phyloP scores from a whole-genome alignment of 75 land plant genomes.

The Ceratopteris richardii region DNA sequence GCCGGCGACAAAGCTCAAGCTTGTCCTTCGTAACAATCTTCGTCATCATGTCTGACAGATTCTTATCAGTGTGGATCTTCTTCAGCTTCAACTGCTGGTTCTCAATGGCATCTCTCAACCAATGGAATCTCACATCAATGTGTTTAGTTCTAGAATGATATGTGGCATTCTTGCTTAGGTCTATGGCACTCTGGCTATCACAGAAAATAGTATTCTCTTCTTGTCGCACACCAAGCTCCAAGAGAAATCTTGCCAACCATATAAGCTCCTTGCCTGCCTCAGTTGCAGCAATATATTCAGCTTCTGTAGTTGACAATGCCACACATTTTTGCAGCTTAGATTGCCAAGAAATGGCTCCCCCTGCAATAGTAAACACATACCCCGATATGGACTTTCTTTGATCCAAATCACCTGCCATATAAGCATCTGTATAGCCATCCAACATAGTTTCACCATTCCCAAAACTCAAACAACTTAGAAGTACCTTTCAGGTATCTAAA shows the following conservation, averaged over 20 bases:
- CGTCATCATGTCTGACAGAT: not conserved
- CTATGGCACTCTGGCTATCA: slow-evolving; percentile 18
- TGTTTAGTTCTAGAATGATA: slow-evolving; percentile 16
- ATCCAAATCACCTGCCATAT: slow-evolving; percentile 12
- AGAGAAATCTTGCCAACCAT: slow-evolving; percentile 16
- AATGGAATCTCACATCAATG: slow-evolving; percentile 22
- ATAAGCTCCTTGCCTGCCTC: slow-evolving; percentile 22
- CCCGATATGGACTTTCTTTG: slow-evolving; percentile 7
- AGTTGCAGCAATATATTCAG: slow-evolving; percentile 12
- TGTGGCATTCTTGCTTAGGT: slow-evolving; percentile 11
- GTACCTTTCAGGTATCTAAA: slow-evolving; percentile 14
- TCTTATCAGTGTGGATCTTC: slow-evolving; percentile 11
- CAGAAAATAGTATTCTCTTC: slow-evolving; percentile 5
- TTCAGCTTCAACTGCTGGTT: slow-evolving; percentile 1
- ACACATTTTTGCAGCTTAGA: slow-evolving; percentile 15
- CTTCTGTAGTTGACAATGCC: slow-evolving; percentile 15
- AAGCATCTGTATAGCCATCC: slow-evolving; percentile 5
- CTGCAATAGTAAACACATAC: slow-evolving; percentile 11
- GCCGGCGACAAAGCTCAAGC: not conserved
- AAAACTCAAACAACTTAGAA: slow-evolving; percentile 9
- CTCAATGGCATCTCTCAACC: slow-evolving; percentile 2
- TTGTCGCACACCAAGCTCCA: slow-evolving; percentile 9
- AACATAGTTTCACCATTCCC: slow-evolving; percentile 1
- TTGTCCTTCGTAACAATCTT: not conserved
- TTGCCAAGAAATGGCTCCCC: slow-evolving; percentile 13